Conservation (phyloP, 2,329 filamentous ascomycete species). For the Fusarium vanettenii region DNA sequence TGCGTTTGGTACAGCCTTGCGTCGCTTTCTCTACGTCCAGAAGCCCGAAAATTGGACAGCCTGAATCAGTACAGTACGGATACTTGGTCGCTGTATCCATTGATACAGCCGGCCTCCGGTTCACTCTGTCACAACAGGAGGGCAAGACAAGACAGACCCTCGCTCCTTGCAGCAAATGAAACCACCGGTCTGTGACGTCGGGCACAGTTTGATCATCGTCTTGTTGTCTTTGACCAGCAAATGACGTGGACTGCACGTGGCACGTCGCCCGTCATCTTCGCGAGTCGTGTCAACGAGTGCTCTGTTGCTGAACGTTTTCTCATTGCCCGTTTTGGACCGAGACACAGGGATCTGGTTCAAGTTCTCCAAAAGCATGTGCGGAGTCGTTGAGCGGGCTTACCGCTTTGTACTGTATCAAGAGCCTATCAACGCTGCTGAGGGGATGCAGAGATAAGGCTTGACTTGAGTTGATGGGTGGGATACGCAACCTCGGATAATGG, state of each 20-base stretch:
- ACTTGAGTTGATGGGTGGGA: not conserved
- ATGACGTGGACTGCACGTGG: slow-evolving; percentile 8
- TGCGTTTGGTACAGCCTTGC: not conserved
- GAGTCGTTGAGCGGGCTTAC: not conserved
- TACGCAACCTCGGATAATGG: not conserved
- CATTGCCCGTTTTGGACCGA: slow-evolving; percentile 17
- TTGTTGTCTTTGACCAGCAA: not conserved
- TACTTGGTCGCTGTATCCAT: not conserved
- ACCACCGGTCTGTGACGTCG: not conserved
- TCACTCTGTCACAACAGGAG: not conserved
- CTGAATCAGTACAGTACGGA: not conserved
- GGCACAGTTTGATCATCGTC: not conserved
- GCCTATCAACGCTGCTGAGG: not conserved
- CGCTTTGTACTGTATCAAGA: not conserved
- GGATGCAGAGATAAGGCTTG: not conserved
- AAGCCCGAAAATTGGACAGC: not conserved
- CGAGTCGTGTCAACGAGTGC: not conserved
- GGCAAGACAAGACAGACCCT: not conserved
- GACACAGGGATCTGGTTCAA: slow-evolving; percentile 4
- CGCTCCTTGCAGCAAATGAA: slow-evolving; percentile 12
- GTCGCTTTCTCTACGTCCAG: not conserved
- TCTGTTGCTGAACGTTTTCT: slow-evolving; percentile 5
- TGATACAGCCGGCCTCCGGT: not conserved
- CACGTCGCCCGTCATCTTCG: not conserved
- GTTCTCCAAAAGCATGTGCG: not conserved